Conservation (phyloP, 192 early-diverging fungal genomes). For the Pilobolus umbonatus region DNA sequence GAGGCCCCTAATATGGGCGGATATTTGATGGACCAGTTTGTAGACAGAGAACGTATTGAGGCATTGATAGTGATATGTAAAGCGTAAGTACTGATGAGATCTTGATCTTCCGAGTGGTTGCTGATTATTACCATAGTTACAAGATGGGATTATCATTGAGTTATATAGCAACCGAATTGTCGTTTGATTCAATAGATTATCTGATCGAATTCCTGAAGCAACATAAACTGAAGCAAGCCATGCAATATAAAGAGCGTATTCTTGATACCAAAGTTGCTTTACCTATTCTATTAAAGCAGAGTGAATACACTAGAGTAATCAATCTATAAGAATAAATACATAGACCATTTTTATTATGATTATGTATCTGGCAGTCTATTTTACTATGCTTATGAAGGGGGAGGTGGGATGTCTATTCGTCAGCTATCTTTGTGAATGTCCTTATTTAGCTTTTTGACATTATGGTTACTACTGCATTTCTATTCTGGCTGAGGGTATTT, state of each 20-base stretch:
- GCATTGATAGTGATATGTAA: constrained; percentile 72
- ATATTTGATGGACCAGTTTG: constrained; percentile 91
- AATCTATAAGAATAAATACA: constrained; percentile 80
- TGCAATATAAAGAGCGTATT: constrained; percentile 11
- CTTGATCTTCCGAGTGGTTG: too few relatives aligned
- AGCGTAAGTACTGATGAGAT: constrained; percentile 49
- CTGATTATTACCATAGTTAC: not conserved
- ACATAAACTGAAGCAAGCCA: constrained; percentile 21
- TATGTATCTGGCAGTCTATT: too few relatives aligned
- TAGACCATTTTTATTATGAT: too few relatives aligned
- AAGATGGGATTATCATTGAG: constrained; percentile 8
- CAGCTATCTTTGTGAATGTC: too few relatives aligned
- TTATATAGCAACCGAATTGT: constrained; percentile 4
- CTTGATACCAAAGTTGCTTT: constrained; percentile 61
- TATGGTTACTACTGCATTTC: too few relatives aligned
- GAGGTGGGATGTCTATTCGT: too few relatives aligned
- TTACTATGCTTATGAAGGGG: too few relatives aligned
- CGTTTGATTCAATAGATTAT: not conserved
- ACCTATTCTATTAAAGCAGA: constrained; percentile 42
- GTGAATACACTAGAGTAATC: constrained; percentile 56
- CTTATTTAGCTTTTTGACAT: too few relatives aligned
- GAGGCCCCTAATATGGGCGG: constrained; percentile 79
- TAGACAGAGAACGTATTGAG: constrained; percentile 77
- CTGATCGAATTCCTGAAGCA: constrained; percentile 50
- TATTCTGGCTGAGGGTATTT: too few relatives aligned